phyloP scores from a whole-genome alignment of 768 basidiomycete genomes.

The Termitomyces sp. region DNA sequence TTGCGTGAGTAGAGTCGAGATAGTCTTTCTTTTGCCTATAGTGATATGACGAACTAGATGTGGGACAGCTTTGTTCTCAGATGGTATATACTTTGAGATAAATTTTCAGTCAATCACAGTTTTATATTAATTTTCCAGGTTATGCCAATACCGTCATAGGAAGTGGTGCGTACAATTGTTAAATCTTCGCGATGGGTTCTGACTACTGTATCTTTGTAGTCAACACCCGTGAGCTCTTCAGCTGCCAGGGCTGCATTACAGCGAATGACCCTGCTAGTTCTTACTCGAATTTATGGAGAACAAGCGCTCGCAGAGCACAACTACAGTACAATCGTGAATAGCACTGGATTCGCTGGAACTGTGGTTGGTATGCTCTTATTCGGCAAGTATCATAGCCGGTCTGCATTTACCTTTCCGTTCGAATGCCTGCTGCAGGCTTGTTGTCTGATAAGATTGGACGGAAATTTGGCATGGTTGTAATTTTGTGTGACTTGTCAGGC shows the following conservation, averaged over 20 bases:
- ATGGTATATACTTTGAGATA: background rate
- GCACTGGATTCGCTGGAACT: slow-evolving; percentile 8
- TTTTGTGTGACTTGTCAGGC: background rate
- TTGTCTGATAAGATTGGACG: slow-evolving; percentile 8
- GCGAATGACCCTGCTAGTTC: background rate
- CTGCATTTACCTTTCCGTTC: background rate
- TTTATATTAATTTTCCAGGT: background rate
- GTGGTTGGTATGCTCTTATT: slow-evolving; percentile 9
- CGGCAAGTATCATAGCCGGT: background rate
- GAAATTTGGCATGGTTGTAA: slow-evolving; percentile 10
- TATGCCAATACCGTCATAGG: slow-evolving; percentile 8
- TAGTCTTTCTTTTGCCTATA: background rate
- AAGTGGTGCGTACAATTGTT: slow-evolving; percentile 3
- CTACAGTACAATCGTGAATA: slow-evolving; percentile 9
- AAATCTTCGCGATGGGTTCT: background rate
- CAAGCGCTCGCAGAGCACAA: slow-evolving; percentile 3
- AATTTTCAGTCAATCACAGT: background rate
- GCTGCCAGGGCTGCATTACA: too few species aligned
- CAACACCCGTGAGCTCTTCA: slow-evolving; percentile 4
- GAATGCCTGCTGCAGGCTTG: background rate
- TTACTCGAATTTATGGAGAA: slow-evolving; percentile 8
- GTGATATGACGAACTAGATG: background rate
- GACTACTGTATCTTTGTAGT: background rate
- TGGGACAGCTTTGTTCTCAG: slow-evolving; percentile 5
- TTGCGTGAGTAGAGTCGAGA: background rate